A percentile compares a stretch with the other conserved stretches of the same genome.
These are phyloP conservation scores for Cyberlindnera nakhonratchasimensis DNA, from an alignment of 805 yeast species.

Conservation along the genomic window DNA sequence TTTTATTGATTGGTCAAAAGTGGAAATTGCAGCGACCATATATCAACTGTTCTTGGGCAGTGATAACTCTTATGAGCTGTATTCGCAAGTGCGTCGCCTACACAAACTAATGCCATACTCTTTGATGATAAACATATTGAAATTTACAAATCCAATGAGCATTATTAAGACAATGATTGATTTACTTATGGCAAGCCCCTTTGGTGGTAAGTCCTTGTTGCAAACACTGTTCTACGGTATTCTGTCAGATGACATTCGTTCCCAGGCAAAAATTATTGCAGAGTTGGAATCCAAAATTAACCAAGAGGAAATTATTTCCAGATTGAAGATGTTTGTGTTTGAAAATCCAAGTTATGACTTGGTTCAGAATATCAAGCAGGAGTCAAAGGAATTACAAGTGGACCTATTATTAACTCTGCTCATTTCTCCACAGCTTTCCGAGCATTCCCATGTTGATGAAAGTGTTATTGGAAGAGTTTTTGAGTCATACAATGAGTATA, in stretches of 20 bases:
- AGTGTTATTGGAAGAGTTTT: conserved; percentile 19
- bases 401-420: conserved; percentile 24
- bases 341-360: conserved; percentile 33
- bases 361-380: conserved; percentile 27
- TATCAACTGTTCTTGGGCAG: conserved; percentile 77
- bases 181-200: conserved; percentile 75
- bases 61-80: conserved; percentile 76
- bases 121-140: conserved; percentile 69
- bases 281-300: conserved; percentile 41
- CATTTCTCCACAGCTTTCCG: conserved; percentile 24
- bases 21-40: conserved; percentile 80
- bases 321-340: conserved; percentile 32
- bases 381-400: conserved; percentile 19
- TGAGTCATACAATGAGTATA: conserved; percentile 28
- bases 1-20: conserved; percentile 76
- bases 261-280: conserved; percentile 51
- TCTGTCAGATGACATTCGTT: conserved; percentile 69
- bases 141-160: conserved; percentile 83
- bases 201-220: conserved; percentile 62
- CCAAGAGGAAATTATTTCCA: conserved; percentile 24
- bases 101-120: conserved; percentile 80
- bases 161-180: conserved; percentile 79
- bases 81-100: conserved; percentile 63
- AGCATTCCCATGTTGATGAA: conserved; percentile 15
- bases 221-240: conserved; percentile 73